A percentile compares a stretch with the other conserved stretches of the same genome.
Evolutionary conservation across 441 rosid species (phyloP).

Genomic region (Arabidopsis hybrid): DNA sequence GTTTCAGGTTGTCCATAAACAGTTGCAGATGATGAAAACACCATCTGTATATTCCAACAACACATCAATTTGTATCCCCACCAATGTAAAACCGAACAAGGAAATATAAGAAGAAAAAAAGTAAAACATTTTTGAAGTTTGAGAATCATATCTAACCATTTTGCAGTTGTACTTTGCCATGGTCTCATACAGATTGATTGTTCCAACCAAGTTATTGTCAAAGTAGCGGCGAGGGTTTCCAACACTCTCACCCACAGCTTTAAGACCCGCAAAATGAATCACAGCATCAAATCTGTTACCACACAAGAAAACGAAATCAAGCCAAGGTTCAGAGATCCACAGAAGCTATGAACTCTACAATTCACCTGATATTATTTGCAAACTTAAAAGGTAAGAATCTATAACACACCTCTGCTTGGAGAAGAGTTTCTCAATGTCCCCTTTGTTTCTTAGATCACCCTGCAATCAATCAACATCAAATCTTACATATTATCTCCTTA

Average conservation of each 20-base stretch:
- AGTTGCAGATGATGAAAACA: slow-evolving; percentile 82
- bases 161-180: slow-evolving; percentile 73
- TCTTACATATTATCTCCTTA: neutral
- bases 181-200: slow-evolving; percentile 70
- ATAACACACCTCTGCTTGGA: slow-evolving; percentile 55
- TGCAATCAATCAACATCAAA: slow-evolving; percentile 40
- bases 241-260: slow-evolving; percentile 77
- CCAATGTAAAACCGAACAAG: slow-evolving; percentile 14
- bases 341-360: neutral
- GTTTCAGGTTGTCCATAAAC: slow-evolving; percentile 80
- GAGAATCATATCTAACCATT: slow-evolving; percentile 50
- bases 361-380: neutral
- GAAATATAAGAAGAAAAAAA: neutral
- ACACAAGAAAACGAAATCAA: slow-evolving; percentile 28
- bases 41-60: slow-evolving; percentile 52
- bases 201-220: slow-evolving; percentile 72
- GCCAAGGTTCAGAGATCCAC: slow-evolving; percentile 5
- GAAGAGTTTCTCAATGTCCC: slow-evolving; percentile 66
- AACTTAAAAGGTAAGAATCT: slow-evolving; percentile 4
- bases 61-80: neutral
- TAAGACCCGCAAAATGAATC: slow-evolving; percentile 79
- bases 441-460: slow-evolving; percentile 79
- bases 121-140: slow-evolving; percentile 8
- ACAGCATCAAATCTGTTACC: slow-evolving; percentile 68
- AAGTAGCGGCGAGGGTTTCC: slow-evolving; percentile 65